Conservation (phyloP, 371 early-diverging fungal genomes). For the Rhizomucor miehei region DNA sequence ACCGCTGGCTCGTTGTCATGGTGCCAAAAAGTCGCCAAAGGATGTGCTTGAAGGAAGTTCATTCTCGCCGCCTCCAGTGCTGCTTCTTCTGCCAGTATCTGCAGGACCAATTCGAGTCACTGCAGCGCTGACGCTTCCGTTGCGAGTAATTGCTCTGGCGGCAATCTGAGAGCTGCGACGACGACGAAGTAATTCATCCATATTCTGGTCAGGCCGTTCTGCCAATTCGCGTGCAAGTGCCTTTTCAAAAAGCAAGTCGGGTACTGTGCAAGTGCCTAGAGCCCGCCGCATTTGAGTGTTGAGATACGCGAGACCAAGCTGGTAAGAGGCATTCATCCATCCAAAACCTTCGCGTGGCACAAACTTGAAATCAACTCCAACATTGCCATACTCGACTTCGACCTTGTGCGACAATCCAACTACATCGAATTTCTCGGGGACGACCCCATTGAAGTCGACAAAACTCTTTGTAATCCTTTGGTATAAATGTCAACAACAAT, state of each 20-base stretch:
- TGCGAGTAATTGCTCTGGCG: slow-evolving; percentile 33
- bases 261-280: slow-evolving; percentile 79
- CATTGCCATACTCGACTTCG: slow-evolving; percentile 95
- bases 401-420: slow-evolving; percentile 89
- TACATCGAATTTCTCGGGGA: slow-evolving; percentile 94
- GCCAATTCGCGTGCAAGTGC: slow-evolving; percentile 30
- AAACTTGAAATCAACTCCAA: slow-evolving; percentile 92
- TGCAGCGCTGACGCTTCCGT: slow-evolving; percentile 32
- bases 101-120: slow-evolving; percentile 30
- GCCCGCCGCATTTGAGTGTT: slow-evolving; percentile 79
- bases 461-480: slow-evolving; percentile 84
- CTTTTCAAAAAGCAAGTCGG: slow-evolving; percentile 65
- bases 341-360: slow-evolving; percentile 97
- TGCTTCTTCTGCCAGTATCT: slow-evolving; percentile 24
- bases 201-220: slow-evolving; percentile 9
- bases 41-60: background rate
- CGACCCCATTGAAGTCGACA: slow-evolving; percentile 96
- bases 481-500: background rate
- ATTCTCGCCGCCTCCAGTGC: background rate
- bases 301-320: slow-evolving; percentile 81
- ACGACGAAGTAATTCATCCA: slow-evolving; percentile 4
- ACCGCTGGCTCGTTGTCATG: too few species aligned
- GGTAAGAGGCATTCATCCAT: slow-evolving; percentile 97
- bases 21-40: background rate
- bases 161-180: slow-evolving; percentile 17